Evolutionary conservation across 768 basidiomycete genomes (phyloP).

Genomic region (Gyrodon lividus): DNA sequence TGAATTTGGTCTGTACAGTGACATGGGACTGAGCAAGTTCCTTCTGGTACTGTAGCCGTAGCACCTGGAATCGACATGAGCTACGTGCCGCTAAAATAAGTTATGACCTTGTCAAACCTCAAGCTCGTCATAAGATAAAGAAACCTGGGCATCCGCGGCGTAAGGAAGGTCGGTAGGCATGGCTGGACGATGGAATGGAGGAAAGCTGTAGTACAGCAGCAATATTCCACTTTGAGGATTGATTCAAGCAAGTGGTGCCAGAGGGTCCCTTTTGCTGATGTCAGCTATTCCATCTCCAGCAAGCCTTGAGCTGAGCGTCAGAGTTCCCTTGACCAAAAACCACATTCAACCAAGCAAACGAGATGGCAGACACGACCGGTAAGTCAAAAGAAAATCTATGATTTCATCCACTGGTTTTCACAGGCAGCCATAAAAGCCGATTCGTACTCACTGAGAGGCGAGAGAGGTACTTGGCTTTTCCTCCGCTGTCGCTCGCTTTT

Average conservation of each 20-base stretch:
- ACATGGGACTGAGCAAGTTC: constrained; percentile 82
- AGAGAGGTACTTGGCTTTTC: constrained; percentile 35
- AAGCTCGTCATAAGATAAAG: constrained; percentile 85
- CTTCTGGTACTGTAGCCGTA: constrained; percentile 84
- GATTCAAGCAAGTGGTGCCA: constrained; percentile 8
- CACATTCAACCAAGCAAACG: constrained; percentile 24
- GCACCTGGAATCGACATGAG: constrained; percentile 51
- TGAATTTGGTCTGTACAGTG: constrained; percentile 95
- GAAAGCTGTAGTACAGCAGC: constrained; percentile 2
- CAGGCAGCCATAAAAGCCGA: constrained; percentile 27
- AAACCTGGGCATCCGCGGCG: constrained; percentile 91
- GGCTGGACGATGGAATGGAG: constrained; percentile 16
- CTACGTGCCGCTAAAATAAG: neutral
- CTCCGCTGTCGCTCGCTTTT: constrained; percentile 31
- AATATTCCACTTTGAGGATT: too few relatives aligned
- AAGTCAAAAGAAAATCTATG: constrained; percentile 34
- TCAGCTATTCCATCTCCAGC: constrained; percentile 19
- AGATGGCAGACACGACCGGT: constrained; percentile 58
- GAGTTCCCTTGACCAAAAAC: constrained; percentile 17
- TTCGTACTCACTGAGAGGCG: constrained; percentile 32
- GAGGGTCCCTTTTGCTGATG: constrained; percentile 24
- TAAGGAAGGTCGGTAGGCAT: constrained; percentile 89
- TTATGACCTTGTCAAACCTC: constrained; percentile 49
- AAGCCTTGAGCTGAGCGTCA: constrained; percentile 16
- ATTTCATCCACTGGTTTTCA: constrained; percentile 23